Base-by-base conservation (phyloP, 2,329 filamentous ascomycete genomes). In the Ophiostoma sp. region DNA sequence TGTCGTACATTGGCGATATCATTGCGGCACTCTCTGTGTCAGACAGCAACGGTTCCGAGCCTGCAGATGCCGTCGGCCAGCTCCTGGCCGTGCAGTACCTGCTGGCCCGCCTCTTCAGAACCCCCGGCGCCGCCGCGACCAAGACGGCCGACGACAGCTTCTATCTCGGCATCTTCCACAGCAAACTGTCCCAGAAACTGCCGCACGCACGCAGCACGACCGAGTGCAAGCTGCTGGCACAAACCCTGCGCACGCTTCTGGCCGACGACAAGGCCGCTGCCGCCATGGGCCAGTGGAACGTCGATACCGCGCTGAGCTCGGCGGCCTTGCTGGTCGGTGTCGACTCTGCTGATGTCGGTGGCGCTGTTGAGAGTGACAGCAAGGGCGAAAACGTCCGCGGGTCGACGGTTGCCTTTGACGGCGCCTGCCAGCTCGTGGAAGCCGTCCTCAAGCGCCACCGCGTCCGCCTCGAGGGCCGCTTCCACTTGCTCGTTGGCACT, bases 381-480 rank as follows among this genome's bases (percentile, higher is more conserved):
- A 20, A 17, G 11, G 31, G 15, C 60, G 57, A 13, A 11, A 17
- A 17, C 17, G 62, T 36, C 62, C 17, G 35, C 65, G 65, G 6
- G 68, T 71, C 5, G 13, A 77, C 62, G 74, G 76, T 79, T 6
- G 77, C 81, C 0, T 87, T 82, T 75, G 75, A 79, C 1, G 79
- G 79, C 75, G 78, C 86, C 20, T 88, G 83, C 78, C 82, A 81
- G 69, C 79, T 90, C 10, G 78, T 87, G 27, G 85, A 87, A 69
- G 78, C 81, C 31, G 78, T 89, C 52, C 84, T 90, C 75, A 74
- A 83, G 75, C 85, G 86, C 67, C 86, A 89, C 76, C 81, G 87
- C 4, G 80, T 87, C 62, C 86, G 87, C 11, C 80, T 90, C 1
- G 84, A 88, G 74, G 87, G 86, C 1, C 87, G 87, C 72, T 86